phyloP scores from a whole-genome alignment of 345 rosid species.

The Brassica rapa region DNA sequence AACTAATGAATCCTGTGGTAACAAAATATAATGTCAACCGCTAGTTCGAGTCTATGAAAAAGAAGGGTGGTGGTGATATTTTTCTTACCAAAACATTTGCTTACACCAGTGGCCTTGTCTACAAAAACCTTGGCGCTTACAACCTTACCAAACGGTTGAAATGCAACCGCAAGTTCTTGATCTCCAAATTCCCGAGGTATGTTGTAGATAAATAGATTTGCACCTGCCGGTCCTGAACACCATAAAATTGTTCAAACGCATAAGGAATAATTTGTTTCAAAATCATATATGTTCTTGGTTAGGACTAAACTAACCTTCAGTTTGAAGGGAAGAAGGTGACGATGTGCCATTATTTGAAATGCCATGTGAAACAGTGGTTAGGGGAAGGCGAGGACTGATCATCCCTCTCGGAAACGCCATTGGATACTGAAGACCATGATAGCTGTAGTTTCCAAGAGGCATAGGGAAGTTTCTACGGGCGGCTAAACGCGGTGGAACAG shows the following conservation, averaged over 20 bases:
- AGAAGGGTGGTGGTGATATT: not conserved
- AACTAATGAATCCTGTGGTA: slow-evolving; percentile 89
- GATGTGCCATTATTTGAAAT: slow-evolving; percentile 49
- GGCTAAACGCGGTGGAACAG: slow-evolving; percentile 63
- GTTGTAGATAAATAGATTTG: slow-evolving; percentile 93
- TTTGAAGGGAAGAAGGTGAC: slow-evolving; percentile 65
- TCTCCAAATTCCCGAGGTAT: slow-evolving; percentile 95
- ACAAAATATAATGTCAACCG: not conserved
- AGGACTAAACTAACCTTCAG: slow-evolving; percentile 67
- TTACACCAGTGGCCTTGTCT: slow-evolving; percentile 88
- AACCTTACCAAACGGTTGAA: slow-evolving; percentile 78
- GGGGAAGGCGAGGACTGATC: slow-evolving; percentile 53
- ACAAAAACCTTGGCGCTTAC: slow-evolving; percentile 90
- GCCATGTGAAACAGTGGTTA: slow-evolving; percentile 39
- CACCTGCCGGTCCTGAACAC: slow-evolving; percentile 84
- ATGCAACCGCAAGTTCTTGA: slow-evolving; percentile 80
- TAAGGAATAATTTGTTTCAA: not conserved
- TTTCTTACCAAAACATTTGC: slow-evolving; percentile 94
- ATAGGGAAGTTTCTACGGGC: slow-evolving; percentile 66
- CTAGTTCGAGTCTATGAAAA: not conserved
- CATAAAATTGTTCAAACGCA: not conserved
- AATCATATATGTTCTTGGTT: not conserved
- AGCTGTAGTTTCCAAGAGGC: slow-evolving; percentile 60
- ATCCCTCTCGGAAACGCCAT: slow-evolving; percentile 78
- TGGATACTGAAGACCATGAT: slow-evolving; percentile 65